Conservation (phyloP, 1,284 basidiomycete genomes). For the Phenoliferia sp. region DNA sequence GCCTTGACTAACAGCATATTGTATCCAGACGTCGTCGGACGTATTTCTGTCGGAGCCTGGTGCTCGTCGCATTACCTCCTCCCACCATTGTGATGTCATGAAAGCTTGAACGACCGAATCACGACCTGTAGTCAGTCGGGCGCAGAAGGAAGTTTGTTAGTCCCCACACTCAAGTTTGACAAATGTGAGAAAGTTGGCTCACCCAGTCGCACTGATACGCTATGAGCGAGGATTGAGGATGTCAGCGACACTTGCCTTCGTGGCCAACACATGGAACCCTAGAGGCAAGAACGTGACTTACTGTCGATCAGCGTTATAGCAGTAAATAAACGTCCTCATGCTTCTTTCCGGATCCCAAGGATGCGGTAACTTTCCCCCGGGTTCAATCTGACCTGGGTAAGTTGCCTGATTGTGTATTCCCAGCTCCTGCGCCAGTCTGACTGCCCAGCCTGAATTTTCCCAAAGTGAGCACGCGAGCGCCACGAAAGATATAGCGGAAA, state of each 20-base stretch:
- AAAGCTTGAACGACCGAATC: constrained; percentile 28
- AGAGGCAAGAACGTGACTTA: not conserved
- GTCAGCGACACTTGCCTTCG: not conserved
- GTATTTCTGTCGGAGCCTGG: constrained; percentile 8
- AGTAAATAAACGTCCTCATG: constrained; percentile 4
- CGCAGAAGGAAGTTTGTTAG: not conserved
- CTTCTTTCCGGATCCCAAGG: not conserved
- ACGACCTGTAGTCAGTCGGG: no score
- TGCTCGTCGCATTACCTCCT: not conserved
- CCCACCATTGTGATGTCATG: not conserved
- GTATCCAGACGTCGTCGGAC: constrained; percentile 28
- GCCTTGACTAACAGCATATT: constrained; percentile 11
- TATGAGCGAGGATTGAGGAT: not conserved
- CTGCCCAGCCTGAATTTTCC: constrained; percentile 14
- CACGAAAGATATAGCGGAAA: not conserved
- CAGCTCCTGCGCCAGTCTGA: constrained; percentile 29
- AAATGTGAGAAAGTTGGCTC: not conserved
- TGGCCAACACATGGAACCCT: not conserved
- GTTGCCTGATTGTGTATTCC: constrained; percentile 21
- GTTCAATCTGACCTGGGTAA: constrained; percentile 15
- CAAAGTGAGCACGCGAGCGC: not conserved
- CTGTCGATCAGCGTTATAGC: constrained; percentile 32
- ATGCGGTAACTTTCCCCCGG: constrained; percentile 3
- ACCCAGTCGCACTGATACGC: constrained; percentile 18
- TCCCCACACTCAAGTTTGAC: not conserved